phyloP scores from a whole-genome alignment of 2,329 filamentous ascomycete genomes.

The Zymoseptoria crescenta region DNA sequence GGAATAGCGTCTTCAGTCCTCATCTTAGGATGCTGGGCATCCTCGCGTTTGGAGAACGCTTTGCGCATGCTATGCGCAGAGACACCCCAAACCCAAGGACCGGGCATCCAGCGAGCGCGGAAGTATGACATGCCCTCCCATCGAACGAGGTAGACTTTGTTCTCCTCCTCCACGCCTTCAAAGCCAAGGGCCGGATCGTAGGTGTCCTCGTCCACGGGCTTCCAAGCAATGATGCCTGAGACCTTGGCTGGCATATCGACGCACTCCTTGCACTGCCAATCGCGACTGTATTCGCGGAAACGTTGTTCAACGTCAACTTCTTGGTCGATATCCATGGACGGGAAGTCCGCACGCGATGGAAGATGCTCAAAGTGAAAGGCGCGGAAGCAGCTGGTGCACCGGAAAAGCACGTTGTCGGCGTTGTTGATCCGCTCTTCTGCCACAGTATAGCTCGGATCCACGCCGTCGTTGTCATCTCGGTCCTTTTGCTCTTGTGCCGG shows the following conservation, averaged over 20 bases:
- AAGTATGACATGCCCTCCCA: slow-evolving; percentile 77
- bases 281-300: slow-evolving; percentile 62
- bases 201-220: slow-evolving; percentile 54
- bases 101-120: slow-evolving; percentile 78
- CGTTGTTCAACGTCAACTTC: slow-evolving; percentile 52
- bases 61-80: slow-evolving; percentile 56
- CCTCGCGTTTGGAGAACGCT: slow-evolving; percentile 66
- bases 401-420: slow-evolving; percentile 66
- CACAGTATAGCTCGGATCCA: slow-evolving; percentile 66
- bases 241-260: slow-evolving; percentile 57
- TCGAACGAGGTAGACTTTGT: slow-evolving; percentile 89
- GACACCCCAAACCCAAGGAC: slow-evolving; percentile 77
- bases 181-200: slow-evolving; percentile 48
- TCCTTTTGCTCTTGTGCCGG: slow-evolving; percentile 76
- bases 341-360: slow-evolving; percentile 41
- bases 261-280: slow-evolving; percentile 79
- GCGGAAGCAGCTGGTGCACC: slow-evolving; percentile 68
- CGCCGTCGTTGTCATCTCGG: slow-evolving; percentile 67
- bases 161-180: slow-evolving; percentile 57
- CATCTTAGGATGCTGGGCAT: slow-evolving; percentile 57
- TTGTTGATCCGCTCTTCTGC: slow-evolving; percentile 63
- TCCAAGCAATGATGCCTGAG: slow-evolving; percentile 78
- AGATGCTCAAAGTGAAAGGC: slow-evolving; percentile 82
- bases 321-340: slow-evolving; percentile 38
- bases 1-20: slow-evolving; percentile 72